A percentile compares a stretch with the other conserved stretches of the same genome.
Conservation (phyloP, 2,329 filamentous ascomycete species). For the Diaporthe sp. region DNA sequence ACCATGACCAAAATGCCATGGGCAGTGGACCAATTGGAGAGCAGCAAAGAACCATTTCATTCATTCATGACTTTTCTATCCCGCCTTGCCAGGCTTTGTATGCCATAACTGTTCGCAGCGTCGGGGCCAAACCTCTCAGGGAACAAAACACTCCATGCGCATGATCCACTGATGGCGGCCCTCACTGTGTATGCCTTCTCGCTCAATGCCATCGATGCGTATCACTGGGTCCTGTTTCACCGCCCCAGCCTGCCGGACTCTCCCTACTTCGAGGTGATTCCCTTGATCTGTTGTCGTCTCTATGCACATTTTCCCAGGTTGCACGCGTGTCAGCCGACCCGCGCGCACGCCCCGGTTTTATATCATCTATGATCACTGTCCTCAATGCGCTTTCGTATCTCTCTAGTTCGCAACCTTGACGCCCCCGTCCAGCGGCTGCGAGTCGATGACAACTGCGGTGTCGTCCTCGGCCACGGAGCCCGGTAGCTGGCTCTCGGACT, state of each 20-base stretch:
- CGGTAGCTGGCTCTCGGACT: constrained; percentile 44
- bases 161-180: background rate
- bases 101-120: background rate
- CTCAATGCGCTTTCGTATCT: background rate
- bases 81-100: background rate
- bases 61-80: constrained; percentile 18
- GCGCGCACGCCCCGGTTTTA: background rate
- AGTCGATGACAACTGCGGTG: constrained; percentile 16
- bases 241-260: background rate
- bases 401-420: constrained; percentile 37
- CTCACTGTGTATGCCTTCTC: background rate
- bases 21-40: too few relatives aligned
- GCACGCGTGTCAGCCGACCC: background rate
- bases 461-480: constrained; percentile 10
- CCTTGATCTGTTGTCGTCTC: constrained; percentile 2
- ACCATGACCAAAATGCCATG: background rate
- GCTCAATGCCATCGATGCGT: background rate
- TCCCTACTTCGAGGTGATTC: background rate
- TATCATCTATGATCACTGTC: constrained; percentile 18
- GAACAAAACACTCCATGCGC: background rate
- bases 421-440: constrained; percentile 23
- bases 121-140: background rate
- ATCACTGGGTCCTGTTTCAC: constrained; percentile 20
- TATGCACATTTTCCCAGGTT: background rate
- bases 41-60: background rate